Evolutionary conservation across 2,329 filamentous ascomycete species (phyloP), one percentile per base, ranked within the genome.

Genomic region (Leptographium flavum): DNA sequence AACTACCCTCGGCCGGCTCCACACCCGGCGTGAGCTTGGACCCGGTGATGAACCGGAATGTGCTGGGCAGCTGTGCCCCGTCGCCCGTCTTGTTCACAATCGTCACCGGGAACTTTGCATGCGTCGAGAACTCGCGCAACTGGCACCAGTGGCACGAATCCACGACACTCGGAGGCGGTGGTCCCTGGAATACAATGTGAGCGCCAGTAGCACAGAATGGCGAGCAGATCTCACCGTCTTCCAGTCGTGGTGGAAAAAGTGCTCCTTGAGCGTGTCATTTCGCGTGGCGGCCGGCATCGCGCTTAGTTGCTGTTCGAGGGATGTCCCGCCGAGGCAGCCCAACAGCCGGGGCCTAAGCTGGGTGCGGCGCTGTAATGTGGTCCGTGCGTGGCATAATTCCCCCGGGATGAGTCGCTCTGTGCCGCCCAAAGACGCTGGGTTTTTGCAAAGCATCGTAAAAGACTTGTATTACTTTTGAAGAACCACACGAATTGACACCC

Each of bases 1-100:
- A 83, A 25, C 70, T 80, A 40, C 67, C 64, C 49, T 74, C 73
- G 4, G 73, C 73, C 13, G 70, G 67, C 37, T 71, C 59, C 0
- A 90, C 79, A 19, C 75, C 81, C 1, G 69, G 53, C 3, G 72
- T 63, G 1, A 83, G 65, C 4, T 81, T 64, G 10, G 76, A 79
- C 1, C 70, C 60, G 7, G 79, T 66, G 44, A 87, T 79, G 58
- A 88, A 90, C 0, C 67, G 67, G 53, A 92, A 93, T 33, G 73
- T 63, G 0, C 74, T 61, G 0, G 82, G 78, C 14, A 78, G 64
- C n/a, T 53, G 69, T 52, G 54, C 67, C 47, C 54, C 52, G 2
- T 69, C 61, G 52, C 83, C 79, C 2, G 74, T 61, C 0, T 69
- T 63, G 56, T 90, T 90, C 43, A 79, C 63, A 1, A 88, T 69